Percentiles rank a stretch among this genome's conserved stretches.
Evolutionary conservation across 441 rosid genomes (phyloP).

Genomic region (Populus hybrid): DNA sequence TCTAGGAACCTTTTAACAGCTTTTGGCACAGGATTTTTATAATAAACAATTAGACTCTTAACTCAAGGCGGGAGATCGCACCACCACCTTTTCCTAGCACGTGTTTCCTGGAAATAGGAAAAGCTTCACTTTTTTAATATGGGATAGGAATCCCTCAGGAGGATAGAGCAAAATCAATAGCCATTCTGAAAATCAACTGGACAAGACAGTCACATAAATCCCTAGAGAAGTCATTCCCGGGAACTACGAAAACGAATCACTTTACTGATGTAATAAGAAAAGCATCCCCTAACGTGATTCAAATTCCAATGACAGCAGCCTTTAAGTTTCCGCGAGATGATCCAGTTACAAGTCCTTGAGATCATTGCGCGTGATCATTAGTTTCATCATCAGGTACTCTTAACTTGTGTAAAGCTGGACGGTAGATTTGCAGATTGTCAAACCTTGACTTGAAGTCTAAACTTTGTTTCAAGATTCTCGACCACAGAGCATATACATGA

Average conservation of each 20-base stretch:
- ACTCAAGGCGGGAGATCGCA: neutral
- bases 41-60: neutral
- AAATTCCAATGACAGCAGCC: neutral
- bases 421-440: neutral
- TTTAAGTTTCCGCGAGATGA: neutral
- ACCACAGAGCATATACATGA: neutral
- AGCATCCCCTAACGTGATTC: neutral
- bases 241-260: neutral
- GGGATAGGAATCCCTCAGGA: neutral
- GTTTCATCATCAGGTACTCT: neutral
- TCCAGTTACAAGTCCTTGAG: neutral
- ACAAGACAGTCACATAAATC: neutral
- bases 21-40: neutral
- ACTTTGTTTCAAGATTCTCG: neutral
- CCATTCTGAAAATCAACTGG: neutral
- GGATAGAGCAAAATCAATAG: neutral
- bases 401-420: neutral
- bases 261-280: neutral
- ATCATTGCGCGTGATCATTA: neutral
- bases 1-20: neutral
- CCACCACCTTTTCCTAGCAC: neutral
- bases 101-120: neutral
- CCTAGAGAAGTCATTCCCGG: conserved; percentile 4
- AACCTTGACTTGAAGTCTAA: neutral
- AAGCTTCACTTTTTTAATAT: neutral